phyloP scores from a whole-genome alignment of 1,284 basidiomycete genomes.

The Blastosporella zonata region DNA sequence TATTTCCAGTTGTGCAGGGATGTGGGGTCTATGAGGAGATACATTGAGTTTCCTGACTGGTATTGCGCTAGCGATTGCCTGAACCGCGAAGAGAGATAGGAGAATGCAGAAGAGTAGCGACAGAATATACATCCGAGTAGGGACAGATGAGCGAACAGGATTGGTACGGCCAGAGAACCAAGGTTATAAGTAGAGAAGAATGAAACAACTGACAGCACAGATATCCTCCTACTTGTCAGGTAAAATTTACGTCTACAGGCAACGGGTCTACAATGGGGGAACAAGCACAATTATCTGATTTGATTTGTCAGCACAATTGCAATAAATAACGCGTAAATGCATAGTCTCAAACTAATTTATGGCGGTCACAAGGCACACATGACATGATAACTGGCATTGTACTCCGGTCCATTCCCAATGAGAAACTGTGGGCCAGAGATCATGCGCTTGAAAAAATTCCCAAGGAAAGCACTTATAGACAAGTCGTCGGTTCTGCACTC shows the following conservation, averaged over 20 bases:
- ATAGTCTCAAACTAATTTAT: neutral
- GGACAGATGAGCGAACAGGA: slow-evolving; percentile 15
- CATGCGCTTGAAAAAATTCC: neutral
- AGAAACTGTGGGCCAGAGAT: neutral
- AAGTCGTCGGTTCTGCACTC: neutral
- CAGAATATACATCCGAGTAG: slow-evolving; percentile 25
- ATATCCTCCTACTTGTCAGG: neutral
- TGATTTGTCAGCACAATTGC: slow-evolving; percentile 8
- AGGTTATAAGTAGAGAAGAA: neutral
- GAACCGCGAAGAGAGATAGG: slow-evolving; percentile 22
- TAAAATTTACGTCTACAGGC: neutral
- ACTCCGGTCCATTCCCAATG: neutral
- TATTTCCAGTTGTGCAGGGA: neutral
- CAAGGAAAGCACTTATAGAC: neutral
- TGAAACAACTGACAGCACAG: neutral
- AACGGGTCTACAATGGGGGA: neutral
- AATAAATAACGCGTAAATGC: slow-evolving; percentile 15
- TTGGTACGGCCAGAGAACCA: slow-evolving; percentile 5
- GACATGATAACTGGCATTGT: neutral
- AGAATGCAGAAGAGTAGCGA: slow-evolving; percentile 22
- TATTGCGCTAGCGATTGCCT: slow-evolving; percentile 25
- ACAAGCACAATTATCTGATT: neutral
- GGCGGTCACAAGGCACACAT: neutral
- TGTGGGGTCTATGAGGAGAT: neutral
- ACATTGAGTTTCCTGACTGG: slow-evolving; percentile 24